These are phyloP conservation scores for Piper longum DNA, from an alignment of 164 flowering plant species.

Conservation along the genomic window DNA sequence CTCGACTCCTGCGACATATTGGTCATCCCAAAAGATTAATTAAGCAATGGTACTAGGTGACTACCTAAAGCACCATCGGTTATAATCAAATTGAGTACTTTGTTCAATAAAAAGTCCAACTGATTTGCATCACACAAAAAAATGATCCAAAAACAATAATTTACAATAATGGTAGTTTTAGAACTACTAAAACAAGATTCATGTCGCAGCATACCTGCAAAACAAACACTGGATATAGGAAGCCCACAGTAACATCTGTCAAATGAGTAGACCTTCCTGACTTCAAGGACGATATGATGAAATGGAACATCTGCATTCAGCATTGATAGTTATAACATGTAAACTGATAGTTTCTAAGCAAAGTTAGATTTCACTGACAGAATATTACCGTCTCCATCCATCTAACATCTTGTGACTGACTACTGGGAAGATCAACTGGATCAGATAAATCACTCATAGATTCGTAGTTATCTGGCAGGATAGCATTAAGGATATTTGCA, in stretches of 20 bases:
- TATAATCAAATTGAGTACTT: too few species aligned
- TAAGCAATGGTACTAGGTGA: too few species aligned
- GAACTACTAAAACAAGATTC: too few species aligned
- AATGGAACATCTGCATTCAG: constrained; percentile 66
- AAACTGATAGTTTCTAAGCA: background rate
- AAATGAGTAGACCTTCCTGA: constrained; percentile 81
- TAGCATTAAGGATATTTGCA: constrained; percentile 39
- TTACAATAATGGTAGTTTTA: background rate
- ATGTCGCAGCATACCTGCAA: constrained; percentile 48
- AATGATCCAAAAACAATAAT: background rate
- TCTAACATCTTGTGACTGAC: constrained; percentile 42
- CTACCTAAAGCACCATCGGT: too few species aligned
- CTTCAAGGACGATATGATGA: constrained; percentile 71
- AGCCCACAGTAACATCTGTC: constrained; percentile 59
- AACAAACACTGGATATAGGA: constrained; percentile 74
- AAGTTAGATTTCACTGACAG: background rate
- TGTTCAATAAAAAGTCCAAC: too few species aligned
- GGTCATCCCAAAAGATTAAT: too few species aligned
- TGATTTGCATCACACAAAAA: background rate
- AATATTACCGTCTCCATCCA: constrained; percentile 96
- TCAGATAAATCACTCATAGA: constrained; percentile 8
- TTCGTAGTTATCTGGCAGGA: constrained; percentile 36
- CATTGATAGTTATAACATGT: background rate
- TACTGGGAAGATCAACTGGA: constrained; percentile 32
- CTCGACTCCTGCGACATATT: too few species aligned